Evolutionary conservation across 2,329 filamentous ascomycete species (phyloP), one percentile per base, ranked within the genome.

Genomic region (Uncinocarpus reesii): DNA sequence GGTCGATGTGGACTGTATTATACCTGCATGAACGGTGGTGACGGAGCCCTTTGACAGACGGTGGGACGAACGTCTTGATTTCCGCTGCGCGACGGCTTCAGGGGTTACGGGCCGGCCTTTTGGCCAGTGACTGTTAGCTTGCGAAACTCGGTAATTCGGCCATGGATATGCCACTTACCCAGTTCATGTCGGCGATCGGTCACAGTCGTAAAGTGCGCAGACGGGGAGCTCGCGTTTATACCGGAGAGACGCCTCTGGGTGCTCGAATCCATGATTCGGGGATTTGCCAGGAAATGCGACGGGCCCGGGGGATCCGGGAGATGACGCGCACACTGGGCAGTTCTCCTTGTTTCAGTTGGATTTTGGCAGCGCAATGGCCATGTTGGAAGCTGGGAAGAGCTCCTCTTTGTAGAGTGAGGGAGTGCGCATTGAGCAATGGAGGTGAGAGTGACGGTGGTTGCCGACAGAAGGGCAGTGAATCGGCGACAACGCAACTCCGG

Each of bases 51-150:
- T 47, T 1, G 45, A 47, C n/a, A 41, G 36, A 18, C 41, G 45
- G 7, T 41, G 26, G 15, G 45, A 47, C 11, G 45, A 47, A 31
- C 16, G 26, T 21, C 45, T 40, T n/a, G 36, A n/a, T n/a, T 20
- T 38, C 11, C 36, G 45, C 13, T 26, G 45, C 18, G 18, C 26
- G 16, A 10, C 20, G 24, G 21, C 7, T 24, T 47, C 45, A 13
- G 36, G 35, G 3, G 45, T 47, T 13, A 15, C 24, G 11, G 45
- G 18, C 7, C 24, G 26, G 16, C n/a, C 34, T 46, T 38, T 21
- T 7, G 3, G n/a, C 4, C n/a, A 16, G 18, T 29, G 18, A 8
- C 15, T 23, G 26, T 46, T 16, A 46, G 43, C 7, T 18, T 36
- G 16, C 1, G 11, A 15, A 10, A 18, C 3, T 5, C 10, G 16